Percentiles rank a stretch among this genome's conserved stretches.
phyloP scores from a whole-genome alignment of 2,329 filamentous ascomycete genomes.

The Talaromyces sp. region DNA sequence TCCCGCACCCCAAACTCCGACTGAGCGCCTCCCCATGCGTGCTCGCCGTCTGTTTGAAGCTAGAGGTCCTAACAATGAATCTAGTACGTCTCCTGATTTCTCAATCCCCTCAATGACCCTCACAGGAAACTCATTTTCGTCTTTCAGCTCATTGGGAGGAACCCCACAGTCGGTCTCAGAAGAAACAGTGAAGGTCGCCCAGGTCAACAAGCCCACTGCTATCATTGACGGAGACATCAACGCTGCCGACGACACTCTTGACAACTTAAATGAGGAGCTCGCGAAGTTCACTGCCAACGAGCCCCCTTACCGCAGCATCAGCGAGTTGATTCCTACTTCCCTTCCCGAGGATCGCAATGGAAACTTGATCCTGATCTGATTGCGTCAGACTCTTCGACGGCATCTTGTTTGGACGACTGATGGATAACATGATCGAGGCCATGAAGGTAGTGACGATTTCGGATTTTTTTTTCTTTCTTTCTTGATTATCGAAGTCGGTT shows the following conservation, averaged over 20 bases:
- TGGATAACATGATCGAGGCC: conserved; percentile 9
- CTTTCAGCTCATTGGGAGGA: conserved; percentile 18
- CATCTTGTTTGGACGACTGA: not conserved
- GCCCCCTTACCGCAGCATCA: conserved; percentile 15
- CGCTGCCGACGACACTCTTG: conserved; percentile 10
- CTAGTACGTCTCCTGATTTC: conserved; percentile 17
- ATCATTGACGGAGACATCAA: conserved; percentile 5
- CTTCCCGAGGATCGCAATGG: conserved; percentile 18
- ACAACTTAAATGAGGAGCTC: conserved; percentile 11
- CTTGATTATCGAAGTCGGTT: not conserved
- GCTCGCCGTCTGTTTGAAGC: conserved; percentile 18
- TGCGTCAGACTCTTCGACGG: not conserved
- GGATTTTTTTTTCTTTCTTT: not conserved
- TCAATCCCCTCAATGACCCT: conserved; percentile 13
- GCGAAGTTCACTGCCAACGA: not conserved
- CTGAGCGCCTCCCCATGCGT: conserved; percentile 7
- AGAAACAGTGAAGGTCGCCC: conserved; percentile 3
- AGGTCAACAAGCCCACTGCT: not conserved
- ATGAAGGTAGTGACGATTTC: conserved; percentile 3
- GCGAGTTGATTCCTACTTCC: conserved; percentile 18
- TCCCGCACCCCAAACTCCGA: conserved; percentile 16
- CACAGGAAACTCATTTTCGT: conserved; percentile 14
- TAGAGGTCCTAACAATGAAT: conserved; percentile 17
- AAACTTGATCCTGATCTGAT: conserved; percentile 18
- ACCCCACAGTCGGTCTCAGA: conserved; percentile 10